phyloP scores from a whole-genome alignment of 805 yeast species.

The Pichia deserticola region DNA sequence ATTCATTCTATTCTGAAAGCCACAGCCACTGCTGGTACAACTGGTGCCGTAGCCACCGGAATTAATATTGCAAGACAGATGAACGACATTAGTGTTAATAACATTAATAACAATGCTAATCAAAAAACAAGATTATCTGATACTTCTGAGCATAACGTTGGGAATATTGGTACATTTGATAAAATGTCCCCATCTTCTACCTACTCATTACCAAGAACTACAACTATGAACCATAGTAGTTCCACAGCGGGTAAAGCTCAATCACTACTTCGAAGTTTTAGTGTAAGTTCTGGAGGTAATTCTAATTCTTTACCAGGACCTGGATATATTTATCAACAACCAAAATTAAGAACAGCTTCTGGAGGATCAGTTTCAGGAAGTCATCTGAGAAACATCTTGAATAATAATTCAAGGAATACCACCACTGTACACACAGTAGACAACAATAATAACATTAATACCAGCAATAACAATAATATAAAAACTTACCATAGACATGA shows the following conservation, averaged over 20 bases:
- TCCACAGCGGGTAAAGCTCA: conserved; percentile 6
- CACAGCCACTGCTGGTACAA: conserved; percentile 9
- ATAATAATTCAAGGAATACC: conserved; percentile 2
- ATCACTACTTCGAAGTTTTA: conserved; percentile 5
- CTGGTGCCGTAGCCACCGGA: conserved; percentile 7
- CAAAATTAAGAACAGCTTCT: conserved; percentile 9
- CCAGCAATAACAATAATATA: neutral
- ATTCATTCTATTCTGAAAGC: conserved; percentile 10
- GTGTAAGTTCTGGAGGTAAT: conserved; percentile 2
- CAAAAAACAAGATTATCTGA: neutral
- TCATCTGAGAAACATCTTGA: conserved; percentile 2
- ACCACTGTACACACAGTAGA: too few relatives aligned
- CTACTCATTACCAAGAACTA: neutral
- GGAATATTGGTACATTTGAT: neutral
- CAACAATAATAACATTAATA: too few relatives aligned
- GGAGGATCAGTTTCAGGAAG: conserved; percentile 6
- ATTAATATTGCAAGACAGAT: neutral
- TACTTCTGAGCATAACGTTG: neutral
- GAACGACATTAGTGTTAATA: too few relatives aligned
- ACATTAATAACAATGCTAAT: neutral
- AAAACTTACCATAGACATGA: conserved; percentile 8
- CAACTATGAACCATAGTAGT: neutral
- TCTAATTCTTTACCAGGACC: neutral
- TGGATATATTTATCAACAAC: neutral
- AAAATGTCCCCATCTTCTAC: neutral